Evolutionary conservation across 176 grass and related monocot genomes (phyloP), one percentile per base, ranked within the genome.

Genomic region (Oryza longistaminata): DNA sequence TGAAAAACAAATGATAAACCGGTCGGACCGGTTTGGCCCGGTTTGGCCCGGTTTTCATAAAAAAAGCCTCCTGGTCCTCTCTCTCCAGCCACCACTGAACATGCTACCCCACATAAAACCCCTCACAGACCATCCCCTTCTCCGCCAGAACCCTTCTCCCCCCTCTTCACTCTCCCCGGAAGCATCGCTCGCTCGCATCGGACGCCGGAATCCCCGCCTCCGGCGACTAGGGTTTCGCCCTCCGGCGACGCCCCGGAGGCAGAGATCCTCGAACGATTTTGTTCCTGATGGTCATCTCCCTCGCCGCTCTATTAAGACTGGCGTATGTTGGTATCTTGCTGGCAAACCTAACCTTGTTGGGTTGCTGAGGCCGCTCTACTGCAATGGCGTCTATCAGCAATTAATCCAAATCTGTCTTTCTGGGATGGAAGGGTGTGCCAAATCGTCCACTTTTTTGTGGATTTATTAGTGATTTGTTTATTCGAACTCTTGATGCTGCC

Each of bases 181-280:
- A 27, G 44, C 44, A 55, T 73, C 52, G 75, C 8, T 14, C 71
- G 52, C 74, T 13, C 71, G 52, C 74, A 17, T 45, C 74, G 24
- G 6, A 17, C 87, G 46, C 60, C 61, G 27, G 79, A 80, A 26
- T 24, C 70, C 6, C 48, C 61, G 50, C 21, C 39, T 37, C 70
- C 29, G 71, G 7, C 49, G 29, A 85, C 52, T 61, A 64, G 77
- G 42, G 82, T 75, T 69, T 25, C 19, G 31, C 45, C 26, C 53
- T 42, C 3, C 50, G 31, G 24, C 25, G 24, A 25, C 33, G 25
- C 49, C 31, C 39, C 4, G 55, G 19, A n/a, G 55, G 55, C 19
- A 60, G 55, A 8, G 19, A 60, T 60, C 52, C 6, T 58, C 52
- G 50, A 55, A 58, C 52, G 52, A 58, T 58, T 58, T 58, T 17